Evolutionary conservation across 2,329 filamentous ascomycete genomes (phyloP), one percentile per base, ranked within the genome.

Genomic region (Periglandula ipomoeae): DNA sequence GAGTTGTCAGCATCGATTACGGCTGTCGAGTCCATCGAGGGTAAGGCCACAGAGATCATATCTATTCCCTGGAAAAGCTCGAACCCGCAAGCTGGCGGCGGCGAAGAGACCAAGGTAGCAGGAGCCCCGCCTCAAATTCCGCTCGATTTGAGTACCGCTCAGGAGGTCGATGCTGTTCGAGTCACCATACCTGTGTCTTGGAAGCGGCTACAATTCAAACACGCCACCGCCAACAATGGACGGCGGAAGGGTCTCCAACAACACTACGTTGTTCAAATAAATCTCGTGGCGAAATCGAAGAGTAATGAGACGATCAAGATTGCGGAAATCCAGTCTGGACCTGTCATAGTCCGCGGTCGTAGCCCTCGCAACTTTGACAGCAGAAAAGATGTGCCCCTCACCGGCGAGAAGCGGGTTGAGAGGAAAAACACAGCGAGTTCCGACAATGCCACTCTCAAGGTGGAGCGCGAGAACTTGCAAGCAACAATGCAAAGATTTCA

Each of bases 201-300:
- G 91, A 96, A 95, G 66, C 76, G 91, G 47, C 70, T 97, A 50
- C 91, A 97, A 65, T 97, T 97, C 66, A 87, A 95, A 60, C 93
- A 95, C 58, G 91, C 91, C 2, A 97, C 91, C 1, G 91, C 91
- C 45, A 97, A 97, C 65, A 97, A 97, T 62, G 91, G 91, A 11
- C 81, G 91, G 47, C 79, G 91, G 56, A 96, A 96, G 68, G 91
- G 95, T 55, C 71, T 96, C 42, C 91, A 97, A 63, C 91, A 97
- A 65, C 90, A 96, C 65, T 97, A 96, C 63, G 78, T 94, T 2
- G 87, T 97, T 43, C 84, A 88, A 52, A 82, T 97, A 50, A 89
- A 84, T 65, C 76, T 96, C 9, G 71, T 93, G 34, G 89, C 86
- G 19, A 91, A 86, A 47, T 71, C 88, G n/a, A 72, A 77, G 46